Evolutionary conservation across 257 asterid genomes (phyloP).

Genomic region (Scutellaria baicalensis): DNA sequence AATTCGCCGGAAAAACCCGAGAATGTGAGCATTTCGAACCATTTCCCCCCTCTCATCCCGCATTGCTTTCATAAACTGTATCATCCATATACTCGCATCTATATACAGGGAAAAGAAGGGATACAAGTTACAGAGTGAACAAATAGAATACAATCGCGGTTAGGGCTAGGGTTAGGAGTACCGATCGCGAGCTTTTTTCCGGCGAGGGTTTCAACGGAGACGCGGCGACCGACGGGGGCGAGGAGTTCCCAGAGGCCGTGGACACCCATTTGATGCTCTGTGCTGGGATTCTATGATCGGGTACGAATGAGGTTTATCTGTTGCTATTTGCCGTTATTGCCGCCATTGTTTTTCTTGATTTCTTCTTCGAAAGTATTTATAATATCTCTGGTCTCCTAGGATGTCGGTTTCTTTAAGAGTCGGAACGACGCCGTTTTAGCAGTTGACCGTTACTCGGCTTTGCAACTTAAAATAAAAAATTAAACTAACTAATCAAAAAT

Average conservation of each 20-base stretch:
- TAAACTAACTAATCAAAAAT: too few species aligned
- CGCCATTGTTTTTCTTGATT: constrained; percentile 20
- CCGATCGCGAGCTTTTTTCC: constrained; percentile 92
- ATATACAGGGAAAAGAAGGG: background rate
- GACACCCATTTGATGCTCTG: constrained; percentile 58
- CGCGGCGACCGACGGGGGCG: constrained; percentile 98
- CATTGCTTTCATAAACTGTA: constrained; percentile 98
- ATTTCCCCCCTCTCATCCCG: constrained; percentile 95
- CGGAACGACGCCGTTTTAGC: constrained; percentile 16
- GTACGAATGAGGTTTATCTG: background rate
- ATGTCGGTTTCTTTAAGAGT: background rate
- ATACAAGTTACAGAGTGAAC: background rate
- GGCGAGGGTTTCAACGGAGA: constrained; percentile 90
- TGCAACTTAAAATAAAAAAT: too few species aligned
- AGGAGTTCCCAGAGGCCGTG: constrained; percentile 95
- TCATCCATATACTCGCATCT: constrained; percentile 99
- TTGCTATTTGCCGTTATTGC: constrained; percentile 7
- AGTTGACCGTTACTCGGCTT: constrained; percentile 3
- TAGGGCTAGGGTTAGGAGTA: constrained; percentile 37
- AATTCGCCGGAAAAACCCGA: constrained; percentile 92
- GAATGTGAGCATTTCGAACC: constrained; percentile 85
- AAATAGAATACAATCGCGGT: background rate
- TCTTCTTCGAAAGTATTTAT: background rate
- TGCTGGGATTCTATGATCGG: background rate
- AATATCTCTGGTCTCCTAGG: background rate